Evolutionary conservation across 202 grass and related monocot genomes (phyloP), one percentile per base, ranked within the genome.

Genomic region (Carex arenaria): DNA sequence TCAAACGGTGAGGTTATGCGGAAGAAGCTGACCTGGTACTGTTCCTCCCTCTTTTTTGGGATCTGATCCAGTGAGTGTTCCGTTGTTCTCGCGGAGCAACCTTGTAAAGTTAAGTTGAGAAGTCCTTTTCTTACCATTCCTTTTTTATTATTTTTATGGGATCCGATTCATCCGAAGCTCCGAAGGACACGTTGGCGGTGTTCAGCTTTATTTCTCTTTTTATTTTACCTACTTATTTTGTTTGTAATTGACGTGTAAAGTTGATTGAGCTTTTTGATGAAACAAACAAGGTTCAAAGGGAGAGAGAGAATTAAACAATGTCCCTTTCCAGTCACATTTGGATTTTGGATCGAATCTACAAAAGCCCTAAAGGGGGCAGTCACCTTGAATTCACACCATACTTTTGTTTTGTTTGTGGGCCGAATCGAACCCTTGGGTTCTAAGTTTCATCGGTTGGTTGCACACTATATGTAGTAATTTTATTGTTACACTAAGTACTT

Each of bases 41-140:
- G 47, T 51, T 51, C 47, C 47, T 80, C 8, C 28, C 45, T 34
- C 45, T 67, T 8, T 55, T 18, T 52, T 30, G 7, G 19, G 9
- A 45, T 81, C 43, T 11, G 30, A 85, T 85, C 77, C 57, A 64
- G 51, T 31, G 6, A 72, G 14, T 32, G 67, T 86, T 86, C 15
- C 64, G 63, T 5, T 72, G 66, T 61, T 74, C 53, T 15, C 43
- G 85, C 65, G 36, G 60, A 54, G n/a, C 14, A 79, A 80, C 84
- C 79, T 51, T 69, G 20, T 36, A 13, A 66, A 82, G 12, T 22
- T 52, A 10, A 77, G 49, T 75, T 13, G 71, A 54, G 49, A 4
- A 3, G 71, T 75, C 71, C 23, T 75, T 74, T 74, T 74, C 45
- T 13, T 17, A 26, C 70, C 15, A 2, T 30, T 51, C 4, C 5